phyloP scores from a whole-genome alignment of 257 asterid species.

The Solanum paucissectum region DNA sequence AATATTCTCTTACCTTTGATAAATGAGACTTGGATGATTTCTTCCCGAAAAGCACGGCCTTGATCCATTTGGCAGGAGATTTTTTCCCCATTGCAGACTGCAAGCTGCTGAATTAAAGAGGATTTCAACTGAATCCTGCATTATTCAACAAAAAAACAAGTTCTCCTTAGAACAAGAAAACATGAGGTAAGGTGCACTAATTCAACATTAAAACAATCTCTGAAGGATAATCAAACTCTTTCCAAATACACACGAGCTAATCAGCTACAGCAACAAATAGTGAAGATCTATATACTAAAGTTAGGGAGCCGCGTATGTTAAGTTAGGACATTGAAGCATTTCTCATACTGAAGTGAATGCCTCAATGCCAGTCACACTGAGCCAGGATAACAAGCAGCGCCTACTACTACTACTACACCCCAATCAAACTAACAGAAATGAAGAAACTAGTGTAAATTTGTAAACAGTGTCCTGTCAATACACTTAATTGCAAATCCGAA shows the following conservation, averaged over 20 bases:
- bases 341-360: neutral
- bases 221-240: neutral
- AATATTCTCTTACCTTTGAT: constrained; percentile 38
- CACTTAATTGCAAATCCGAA: neutral
- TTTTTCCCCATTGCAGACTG: constrained; percentile 70
- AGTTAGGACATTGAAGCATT: neutral
- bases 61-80: constrained; percentile 97
- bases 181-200: neutral
- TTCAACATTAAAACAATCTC: neutral
- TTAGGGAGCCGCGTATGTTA: neutral
- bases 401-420: neutral
- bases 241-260: neutral
- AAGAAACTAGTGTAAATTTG: neutral
- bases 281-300: neutral
- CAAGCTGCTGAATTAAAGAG: constrained; percentile 8
- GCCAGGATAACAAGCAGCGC: neutral
- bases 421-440: neutral
- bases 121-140: constrained; percentile 33
- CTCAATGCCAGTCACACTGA: neutral
- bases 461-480: neutral
- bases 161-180: neutral
- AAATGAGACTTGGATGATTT: constrained; percentile 58
- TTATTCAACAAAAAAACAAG: neutral
- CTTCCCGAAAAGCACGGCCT: constrained; percentile 88
- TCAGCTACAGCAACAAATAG: neutral